Conservation (phyloP, 306 rosid species). For the Inga leiocalycina region DNA sequence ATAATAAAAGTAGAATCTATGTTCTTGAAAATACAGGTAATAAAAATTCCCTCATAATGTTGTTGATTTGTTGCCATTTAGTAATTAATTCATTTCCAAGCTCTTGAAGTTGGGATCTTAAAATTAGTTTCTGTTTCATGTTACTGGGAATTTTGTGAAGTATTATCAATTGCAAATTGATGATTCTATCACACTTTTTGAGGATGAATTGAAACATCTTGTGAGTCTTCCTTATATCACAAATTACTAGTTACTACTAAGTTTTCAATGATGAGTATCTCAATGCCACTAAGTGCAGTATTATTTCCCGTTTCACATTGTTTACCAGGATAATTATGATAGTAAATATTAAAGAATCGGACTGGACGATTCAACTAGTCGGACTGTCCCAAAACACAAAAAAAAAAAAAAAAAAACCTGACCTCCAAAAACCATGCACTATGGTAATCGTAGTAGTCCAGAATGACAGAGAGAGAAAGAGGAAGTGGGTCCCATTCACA, state of each 20-base stretch:
- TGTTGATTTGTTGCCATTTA: background rate
- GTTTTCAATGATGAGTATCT: background rate
- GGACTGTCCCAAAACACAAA: too few species aligned
- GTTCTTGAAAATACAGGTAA: slow-evolving; percentile 64
- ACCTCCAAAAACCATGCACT: too few species aligned
- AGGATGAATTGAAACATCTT: slow-evolving; percentile 46
- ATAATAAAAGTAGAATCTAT: slow-evolving; percentile 70
- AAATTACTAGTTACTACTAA: background rate
- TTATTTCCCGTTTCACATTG: too few species aligned
- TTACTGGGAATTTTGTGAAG: slow-evolving; percentile 55
- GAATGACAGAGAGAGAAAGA: too few species aligned
- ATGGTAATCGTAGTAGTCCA: too few species aligned
- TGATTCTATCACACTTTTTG: slow-evolving; percentile 56
- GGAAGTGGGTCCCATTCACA: background rate
- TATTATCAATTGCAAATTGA: slow-evolving; percentile 48
- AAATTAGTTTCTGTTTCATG: slow-evolving; percentile 13
- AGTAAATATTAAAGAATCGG: too few species aligned
- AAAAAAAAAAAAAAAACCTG: too few species aligned
- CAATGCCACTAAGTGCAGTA: too few species aligned
- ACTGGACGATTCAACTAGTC: too few species aligned
- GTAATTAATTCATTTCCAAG: background rate
- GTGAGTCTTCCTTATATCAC: slow-evolving; percentile 46
- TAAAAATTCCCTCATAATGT: background rate
- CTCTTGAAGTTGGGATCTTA: background rate
- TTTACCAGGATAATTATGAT: too few species aligned